Conservation (phyloP, 78 protist genomes). For the slime mould (Dictyostelium discoideum) region DNA sequence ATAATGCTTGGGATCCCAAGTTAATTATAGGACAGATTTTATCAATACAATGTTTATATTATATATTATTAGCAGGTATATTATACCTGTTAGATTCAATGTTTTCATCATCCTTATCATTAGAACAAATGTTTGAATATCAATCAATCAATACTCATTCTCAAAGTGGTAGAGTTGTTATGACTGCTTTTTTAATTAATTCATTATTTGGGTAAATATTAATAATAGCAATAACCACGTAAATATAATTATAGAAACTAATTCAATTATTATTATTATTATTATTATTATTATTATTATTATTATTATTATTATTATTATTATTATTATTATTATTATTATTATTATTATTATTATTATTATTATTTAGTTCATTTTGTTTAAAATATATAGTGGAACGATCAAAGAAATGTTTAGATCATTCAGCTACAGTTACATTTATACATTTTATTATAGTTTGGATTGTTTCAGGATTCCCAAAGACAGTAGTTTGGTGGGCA, state of each 20-base stretch:
- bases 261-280: no score
- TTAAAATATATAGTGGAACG: slow-evolving; percentile 81
- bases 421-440: slow-evolving; percentile 76
- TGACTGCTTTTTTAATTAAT: slow-evolving; percentile 39
- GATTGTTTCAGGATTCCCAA: slow-evolving; percentile 69
- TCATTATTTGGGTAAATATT: slow-evolving; percentile 54
- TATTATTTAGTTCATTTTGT: slow-evolving; percentile 38
- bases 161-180: slow-evolving; percentile 42
- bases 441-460: slow-evolving; percentile 74
- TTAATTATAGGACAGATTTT: slow-evolving; percentile 72
- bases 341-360: no score
- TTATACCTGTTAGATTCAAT: slow-evolving; percentile 59
- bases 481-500: slow-evolving; percentile 68
- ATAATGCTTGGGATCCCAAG: slow-evolving; percentile 77
- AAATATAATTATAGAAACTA: neutral
- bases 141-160: neutral
- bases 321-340: no score
- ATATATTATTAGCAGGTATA: slow-evolving; percentile 33
- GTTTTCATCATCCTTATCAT: slow-evolving; percentile 14
- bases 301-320: no score
- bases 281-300: no score
- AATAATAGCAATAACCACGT: neutral
- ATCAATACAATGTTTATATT: slow-evolving; percentile 73
- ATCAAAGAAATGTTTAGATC: slow-evolving; percentile 80
- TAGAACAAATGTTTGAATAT: slow-evolving; percentile 65